A percentile compares a stretch with the other conserved stretches of the same genome.
Evolutionary conservation across 495 filamentous ascomycete genomes (phyloP).

Genomic region (Aspergillus steynii): DNA sequence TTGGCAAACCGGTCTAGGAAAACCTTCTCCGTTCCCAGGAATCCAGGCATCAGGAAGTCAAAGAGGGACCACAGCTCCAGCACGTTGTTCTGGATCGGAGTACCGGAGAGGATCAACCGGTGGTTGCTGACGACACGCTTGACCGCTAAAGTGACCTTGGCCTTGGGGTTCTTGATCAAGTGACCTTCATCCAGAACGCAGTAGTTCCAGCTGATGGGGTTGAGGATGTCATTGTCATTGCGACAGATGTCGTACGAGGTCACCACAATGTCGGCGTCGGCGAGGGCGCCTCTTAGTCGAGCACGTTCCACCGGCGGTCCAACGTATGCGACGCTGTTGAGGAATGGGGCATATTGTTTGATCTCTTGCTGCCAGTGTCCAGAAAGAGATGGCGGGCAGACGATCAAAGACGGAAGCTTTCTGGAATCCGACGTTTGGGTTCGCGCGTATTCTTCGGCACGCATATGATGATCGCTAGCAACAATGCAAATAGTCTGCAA

Average conservation of each 20-base stretch:
- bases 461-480: conserved; percentile 92
- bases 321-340: conserved; percentile 84
- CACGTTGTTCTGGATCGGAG: conserved; percentile 97
- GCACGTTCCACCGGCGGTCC: conserved; percentile 80
- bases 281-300: conserved; percentile 63
- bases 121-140: conserved; percentile 89
- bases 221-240: conserved; percentile 86
- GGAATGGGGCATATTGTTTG: conserved; percentile 89
- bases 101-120: conserved; percentile 92
- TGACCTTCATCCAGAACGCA: conserved; percentile 96
- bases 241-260: conserved; percentile 97
- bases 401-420: conserved; percentile 84
- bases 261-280: conserved; percentile 83
- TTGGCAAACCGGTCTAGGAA: conserved; percentile 97
- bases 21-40: conserved; percentile 97
- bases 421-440: conserved; percentile 74
- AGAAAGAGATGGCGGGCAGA: conserved; percentile 95
- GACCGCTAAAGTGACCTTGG: conserved; percentile 88
- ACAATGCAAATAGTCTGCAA: conserved; percentile 97
- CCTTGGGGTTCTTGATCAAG: conserved; percentile 96
- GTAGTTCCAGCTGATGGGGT: conserved; percentile 90
- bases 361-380: conserved; percentile 99
- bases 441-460: conserved; percentile 83
- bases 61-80: conserved; percentile 98
- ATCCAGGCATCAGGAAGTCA: conserved; percentile 98